Evolutionary conservation across 352 stramenopile species (phyloP), one percentile per base, ranked within the genome.

Genomic region (Pythium rhizo-oryzae): DNA sequence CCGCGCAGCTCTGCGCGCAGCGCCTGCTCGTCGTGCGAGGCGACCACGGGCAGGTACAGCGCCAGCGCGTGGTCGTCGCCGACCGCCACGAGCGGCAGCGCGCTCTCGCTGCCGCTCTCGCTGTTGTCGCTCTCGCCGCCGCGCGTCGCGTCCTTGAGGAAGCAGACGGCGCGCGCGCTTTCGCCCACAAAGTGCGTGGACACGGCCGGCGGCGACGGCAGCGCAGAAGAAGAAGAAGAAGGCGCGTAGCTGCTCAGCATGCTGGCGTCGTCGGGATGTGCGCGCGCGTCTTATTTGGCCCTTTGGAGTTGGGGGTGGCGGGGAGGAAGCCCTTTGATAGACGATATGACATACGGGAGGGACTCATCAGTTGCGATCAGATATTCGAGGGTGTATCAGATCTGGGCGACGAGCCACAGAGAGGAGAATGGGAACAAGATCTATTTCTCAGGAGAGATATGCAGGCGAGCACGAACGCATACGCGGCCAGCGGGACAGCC

Each of bases 131-230:
- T 46, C 25, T 55, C 50, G 33, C 19, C 39, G 18, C 72, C 78
- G 44, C 54, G 49, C 1, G 64, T 74, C 25, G 87, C 77, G 67
- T 90, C 81, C 57, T 80, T 87, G 56, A 91, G 70, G 49, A 91
- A 82, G 65, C 78, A 87, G 55, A 92, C 53, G 47, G 84, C 74
- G 43, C 77, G 75, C 30, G 87, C 73, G 68, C 88, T 90, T 62
- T 89, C 82, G 52, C 72, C 72, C 65, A 89, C 77, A 53, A 89
- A 90, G 69, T 90, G 84, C 65, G 76, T 92, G 41, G 82, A 89
- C 41, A 76, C 44, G 0, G 57, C 44, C 9, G 63, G 46, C 33
- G 44, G 39, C 19, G 57, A 11, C 41, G 41, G 18, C 41, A 11
- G 3, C 35, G 33, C 33, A 39, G 39, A 46, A 35, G 33, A 30